Percentiles rank a stretch among this genome's conserved stretches.
phyloP scores from a whole-genome alignment of 208 protist species.

The Novymonas esmeraldas region DNA sequence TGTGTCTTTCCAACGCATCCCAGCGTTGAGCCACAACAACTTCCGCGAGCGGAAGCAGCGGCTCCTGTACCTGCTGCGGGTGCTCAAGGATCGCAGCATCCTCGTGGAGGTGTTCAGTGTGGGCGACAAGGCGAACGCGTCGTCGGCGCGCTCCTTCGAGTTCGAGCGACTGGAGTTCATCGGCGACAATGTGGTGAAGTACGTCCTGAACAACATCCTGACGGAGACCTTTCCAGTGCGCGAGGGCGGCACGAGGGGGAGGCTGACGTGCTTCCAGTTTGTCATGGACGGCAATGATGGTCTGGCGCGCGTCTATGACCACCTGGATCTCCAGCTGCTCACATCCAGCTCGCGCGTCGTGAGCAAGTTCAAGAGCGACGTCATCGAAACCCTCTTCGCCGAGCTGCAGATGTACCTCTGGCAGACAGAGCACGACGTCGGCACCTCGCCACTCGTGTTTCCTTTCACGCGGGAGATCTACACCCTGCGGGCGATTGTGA shows the following conservation, averaged over 20 bases:
- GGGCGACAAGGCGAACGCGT: constrained; percentile 5
- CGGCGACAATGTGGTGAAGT: constrained; percentile 90
- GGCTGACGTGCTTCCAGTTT: constrained; percentile 78
- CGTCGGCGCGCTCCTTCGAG: constrained; percentile 74
- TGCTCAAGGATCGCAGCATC: constrained; percentile 76
- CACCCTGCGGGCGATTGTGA: constrained; percentile 68
- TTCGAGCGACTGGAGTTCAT: constrained; percentile 90
- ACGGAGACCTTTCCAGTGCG: constrained; percentile 63
- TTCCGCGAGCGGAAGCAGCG: constrained; percentile 69
- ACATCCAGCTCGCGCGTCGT: constrained; percentile 76
- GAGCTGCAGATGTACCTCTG: constrained; percentile 88
- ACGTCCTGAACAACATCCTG: constrained; percentile 79
- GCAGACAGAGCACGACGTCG: constrained; percentile 63
- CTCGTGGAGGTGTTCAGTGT: constrained; percentile 80
- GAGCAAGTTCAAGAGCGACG: constrained; percentile 93
- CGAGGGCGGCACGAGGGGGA: constrained; percentile 73
- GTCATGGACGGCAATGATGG: constrained; percentile 92
- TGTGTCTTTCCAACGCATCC: constrained; percentile 63
- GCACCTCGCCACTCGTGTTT: constrained; percentile 41
- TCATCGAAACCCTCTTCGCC: constrained; percentile 88
- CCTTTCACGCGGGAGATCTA: constrained; percentile 74
- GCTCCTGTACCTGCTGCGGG: constrained; percentile 78
- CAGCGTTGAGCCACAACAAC: constrained; percentile 68
- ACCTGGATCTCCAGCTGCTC: constrained; percentile 75
- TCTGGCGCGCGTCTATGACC: constrained; percentile 83